phyloP scores from a whole-genome alignment of 352 stramenopile species.

The Globisporangium lucens region DNA sequence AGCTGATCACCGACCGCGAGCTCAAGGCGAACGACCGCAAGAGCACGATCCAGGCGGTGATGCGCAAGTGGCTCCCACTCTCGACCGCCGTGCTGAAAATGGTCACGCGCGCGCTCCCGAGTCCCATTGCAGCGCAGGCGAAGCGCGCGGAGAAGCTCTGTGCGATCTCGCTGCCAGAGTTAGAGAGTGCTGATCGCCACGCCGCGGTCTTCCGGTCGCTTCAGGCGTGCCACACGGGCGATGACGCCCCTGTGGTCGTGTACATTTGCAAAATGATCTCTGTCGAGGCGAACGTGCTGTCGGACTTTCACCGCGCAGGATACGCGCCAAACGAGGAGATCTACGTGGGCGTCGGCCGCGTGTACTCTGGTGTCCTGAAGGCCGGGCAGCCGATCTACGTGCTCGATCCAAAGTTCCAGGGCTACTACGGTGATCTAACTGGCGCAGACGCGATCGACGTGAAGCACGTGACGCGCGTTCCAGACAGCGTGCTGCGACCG shows the following conservation, averaged over 20 bases:
- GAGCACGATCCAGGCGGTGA: slow-evolving; percentile 58
- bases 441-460: slow-evolving; percentile 25
- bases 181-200: slow-evolving; percentile 31
- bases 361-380: slow-evolving; percentile 87
- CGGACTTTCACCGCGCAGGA: slow-evolving; percentile 57
- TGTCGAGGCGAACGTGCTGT: slow-evolving; percentile 83
- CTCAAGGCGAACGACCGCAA: slow-evolving; percentile 69
- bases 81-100: slow-evolving; percentile 86
- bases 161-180: slow-evolving; percentile 26
- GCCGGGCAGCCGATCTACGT: slow-evolving; percentile 68
- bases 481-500: slow-evolving; percentile 48
- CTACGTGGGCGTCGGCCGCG: slow-evolving; percentile 90
- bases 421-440: slow-evolving; percentile 29
- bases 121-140: slow-evolving; percentile 64
- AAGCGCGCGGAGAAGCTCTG: slow-evolving; percentile 75
- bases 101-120: slow-evolving; percentile 85
- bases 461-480: slow-evolving; percentile 62
- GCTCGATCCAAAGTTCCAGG: slow-evolving; percentile 89
- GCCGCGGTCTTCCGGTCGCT: slow-evolving; percentile 47
- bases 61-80: slow-evolving; percentile 90
- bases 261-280: slow-evolving; percentile 94
- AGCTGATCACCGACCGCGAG: slow-evolving; percentile 65
- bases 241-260: slow-evolving; percentile 75
- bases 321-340: slow-evolving; percentile 56
- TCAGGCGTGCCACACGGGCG: slow-evolving; percentile 47